Percentiles rank a stretch among this genome's conserved stretches.
These are phyloP conservation scores for Kluyveromyces sp. DNA, from an alignment of 1,139 yeast species.

Conservation along the genomic window DNA sequence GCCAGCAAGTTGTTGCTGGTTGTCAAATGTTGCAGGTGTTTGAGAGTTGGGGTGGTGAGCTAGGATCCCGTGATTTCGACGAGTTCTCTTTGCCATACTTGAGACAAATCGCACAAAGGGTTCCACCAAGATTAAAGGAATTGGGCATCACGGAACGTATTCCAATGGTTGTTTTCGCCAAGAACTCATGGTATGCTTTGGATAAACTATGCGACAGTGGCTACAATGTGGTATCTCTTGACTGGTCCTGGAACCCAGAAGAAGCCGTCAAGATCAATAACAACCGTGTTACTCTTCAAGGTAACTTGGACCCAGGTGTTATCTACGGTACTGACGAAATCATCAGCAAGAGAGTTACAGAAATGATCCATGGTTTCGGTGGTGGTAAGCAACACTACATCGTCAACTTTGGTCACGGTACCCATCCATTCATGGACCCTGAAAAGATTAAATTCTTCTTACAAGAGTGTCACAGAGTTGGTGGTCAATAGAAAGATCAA, in stretches of 20 bases:
- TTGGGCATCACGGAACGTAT: conserved; percentile 63
- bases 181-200: conserved; percentile 96
- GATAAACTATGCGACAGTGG: conserved; percentile 81
- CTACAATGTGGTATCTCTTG: conserved; percentile 81
- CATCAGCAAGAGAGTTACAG: conserved; percentile 72
- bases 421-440: conserved; percentile 95
- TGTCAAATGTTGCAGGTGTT: conserved; percentile 96
- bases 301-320: conserved; percentile 91
- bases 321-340: conserved; percentile 84
- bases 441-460: conserved; percentile 78
- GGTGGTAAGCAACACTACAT: conserved; percentile 89
- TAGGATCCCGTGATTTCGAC: conserved; percentile 80
- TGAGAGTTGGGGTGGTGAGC: conserved; percentile 97
- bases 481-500: conserved; percentile 33
- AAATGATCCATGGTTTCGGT: conserved; percentile 83
- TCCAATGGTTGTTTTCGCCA: conserved; percentile 87
- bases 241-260: conserved; percentile 83
- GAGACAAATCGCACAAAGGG: conserved; percentile 59
- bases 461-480: conserved; percentile 79
- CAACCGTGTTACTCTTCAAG: conserved; percentile 83
- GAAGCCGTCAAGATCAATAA: conserved; percentile 75
- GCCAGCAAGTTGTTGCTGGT: conserved; percentile 93
- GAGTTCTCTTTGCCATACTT: conserved; percentile 87
- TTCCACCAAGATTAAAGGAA: conserved; percentile 64
- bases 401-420: conserved; percentile 94